A percentile compares a stretch with the other conserved stretches of the same genome.
Evolutionary conservation across 352 stramenopile species (phyloP).

Genomic region (Elongisporangium undulatum): DNA sequence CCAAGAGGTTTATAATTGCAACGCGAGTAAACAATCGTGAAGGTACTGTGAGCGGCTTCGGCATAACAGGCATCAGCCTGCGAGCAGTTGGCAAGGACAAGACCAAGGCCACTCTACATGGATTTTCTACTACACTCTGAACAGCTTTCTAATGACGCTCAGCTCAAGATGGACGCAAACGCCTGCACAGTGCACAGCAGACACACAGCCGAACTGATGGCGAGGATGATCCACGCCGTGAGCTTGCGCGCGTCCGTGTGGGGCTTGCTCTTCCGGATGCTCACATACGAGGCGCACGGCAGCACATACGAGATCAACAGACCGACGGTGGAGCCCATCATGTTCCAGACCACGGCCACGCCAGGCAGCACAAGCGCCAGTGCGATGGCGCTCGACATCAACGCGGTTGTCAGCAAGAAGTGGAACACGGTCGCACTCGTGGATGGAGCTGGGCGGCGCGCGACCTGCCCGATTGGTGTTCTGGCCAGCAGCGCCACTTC

Average conservation of each 20-base stretch:
- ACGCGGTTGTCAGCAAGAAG: slow-evolving; percentile 58
- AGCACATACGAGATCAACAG: slow-evolving; percentile 88
- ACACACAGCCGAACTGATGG: slow-evolving; percentile 64
- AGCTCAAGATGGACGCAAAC: slow-evolving; percentile 41
- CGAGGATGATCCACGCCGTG: slow-evolving; percentile 74
- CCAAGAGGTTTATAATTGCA: too few species aligned
- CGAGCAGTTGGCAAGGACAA: too few species aligned
- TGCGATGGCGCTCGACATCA: slow-evolving; percentile 55
- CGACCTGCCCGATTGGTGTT: too few species aligned
- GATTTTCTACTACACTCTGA: too few species aligned
- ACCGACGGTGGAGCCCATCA: slow-evolving; percentile 84
- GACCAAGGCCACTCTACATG: too few species aligned
- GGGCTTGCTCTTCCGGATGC: slow-evolving; percentile 70
- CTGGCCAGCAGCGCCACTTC: too few species aligned
- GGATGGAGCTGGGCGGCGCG: too few species aligned
- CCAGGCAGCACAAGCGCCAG: slow-evolving; percentile 70
- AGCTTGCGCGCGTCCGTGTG: slow-evolving; percentile 62
- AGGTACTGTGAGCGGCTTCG: too few species aligned
- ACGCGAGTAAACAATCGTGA: too few species aligned
- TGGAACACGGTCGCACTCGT: slow-evolving; percentile 34
- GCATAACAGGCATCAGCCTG: too few species aligned
- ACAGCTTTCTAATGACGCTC: too few species aligned
- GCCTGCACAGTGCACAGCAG: slow-evolving; percentile 72
- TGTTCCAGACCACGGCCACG: slow-evolving; percentile 86
- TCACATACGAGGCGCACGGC: slow-evolving; percentile 79